Conservation (phyloP, 306 rosid genomes). For the Lathyrus aphaca region DNA sequence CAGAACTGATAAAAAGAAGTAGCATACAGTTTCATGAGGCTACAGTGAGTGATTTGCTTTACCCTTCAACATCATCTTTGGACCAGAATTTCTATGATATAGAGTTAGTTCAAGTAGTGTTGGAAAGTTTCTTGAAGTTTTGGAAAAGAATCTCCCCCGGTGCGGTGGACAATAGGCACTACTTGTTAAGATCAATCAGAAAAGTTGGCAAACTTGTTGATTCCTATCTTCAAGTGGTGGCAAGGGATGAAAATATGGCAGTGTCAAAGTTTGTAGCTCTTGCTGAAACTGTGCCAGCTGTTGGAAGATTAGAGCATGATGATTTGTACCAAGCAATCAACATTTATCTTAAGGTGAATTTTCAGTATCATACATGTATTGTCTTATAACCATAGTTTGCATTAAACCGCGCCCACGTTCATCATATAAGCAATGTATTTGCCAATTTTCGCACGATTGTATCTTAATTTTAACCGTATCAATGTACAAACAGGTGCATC, state of each 20-base stretch:
- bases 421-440: too few species aligned
- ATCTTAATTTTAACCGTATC: too few species aligned
- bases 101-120: conserved; percentile 69
- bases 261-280: conserved; percentile 68
- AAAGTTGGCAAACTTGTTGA: conserved; percentile 82
- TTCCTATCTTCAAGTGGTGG: conserved; percentile 86
- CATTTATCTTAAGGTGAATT: conserved; percentile 82
- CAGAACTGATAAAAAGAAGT: conserved; percentile 74
- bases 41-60: conserved; percentile 49
- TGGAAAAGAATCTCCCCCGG: conserved; percentile 73
- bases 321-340: conserved; percentile 84
- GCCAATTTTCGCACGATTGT: too few species aligned
- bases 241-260: conserved; percentile 73
- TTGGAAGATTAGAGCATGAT: conserved; percentile 74
- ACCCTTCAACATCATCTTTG: too few species aligned
- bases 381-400: not conserved
- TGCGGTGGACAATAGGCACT: conserved; percentile 52
- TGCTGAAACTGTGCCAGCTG: conserved; percentile 76
- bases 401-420: not conserved
- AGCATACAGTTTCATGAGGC: conserved; percentile 87
- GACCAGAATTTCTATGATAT: conserved; percentile 61
- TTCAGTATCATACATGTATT: not conserved
- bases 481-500: conserved; percentile 63
- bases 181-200: conserved; percentile 57
- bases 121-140: conserved; percentile 70